These are phyloP conservation scores for Meyerozyma carpophila DNA, from an alignment of 1,139 yeast genomes.

Conservation along the genomic window DNA sequence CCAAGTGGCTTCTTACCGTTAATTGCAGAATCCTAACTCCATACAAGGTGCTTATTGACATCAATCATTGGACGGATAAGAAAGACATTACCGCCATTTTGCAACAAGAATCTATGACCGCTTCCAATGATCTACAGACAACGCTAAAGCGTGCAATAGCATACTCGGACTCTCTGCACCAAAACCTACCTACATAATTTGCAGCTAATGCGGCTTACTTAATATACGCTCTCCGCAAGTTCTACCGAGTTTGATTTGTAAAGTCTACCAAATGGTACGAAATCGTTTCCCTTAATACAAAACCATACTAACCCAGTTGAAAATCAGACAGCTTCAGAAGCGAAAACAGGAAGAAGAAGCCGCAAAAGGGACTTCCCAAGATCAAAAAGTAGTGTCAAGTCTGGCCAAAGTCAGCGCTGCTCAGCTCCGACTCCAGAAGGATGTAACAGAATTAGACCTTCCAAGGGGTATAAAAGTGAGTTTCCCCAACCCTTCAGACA, in stretches of 20 bases:
- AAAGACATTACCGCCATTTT: neutral
- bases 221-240: neutral
- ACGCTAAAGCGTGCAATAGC: neutral
- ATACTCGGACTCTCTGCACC: neutral
- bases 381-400: constrained; percentile 4
- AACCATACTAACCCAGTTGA: constrained; percentile 27
- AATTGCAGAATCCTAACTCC: constrained; percentile 17
- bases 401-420: constrained; percentile 40
- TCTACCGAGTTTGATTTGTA: neutral
- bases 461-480: constrained; percentile 58
- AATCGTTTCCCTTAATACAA: neutral
- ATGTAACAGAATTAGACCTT: constrained; percentile 62
- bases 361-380: constrained; percentile 11
- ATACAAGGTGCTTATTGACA: constrained; percentile 5
- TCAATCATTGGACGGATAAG: neutral
- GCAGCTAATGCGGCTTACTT: neutral
- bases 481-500: constrained; percentile 52
- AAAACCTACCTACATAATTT: neutral
- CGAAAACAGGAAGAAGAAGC: constrained; percentile 45
- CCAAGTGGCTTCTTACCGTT: constrained; percentile 20
- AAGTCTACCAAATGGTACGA: neutral
- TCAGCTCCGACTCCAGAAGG: constrained; percentile 53
- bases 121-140: neutral
- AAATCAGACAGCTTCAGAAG: constrained; percentile 55
- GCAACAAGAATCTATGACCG: neutral